Conservation (phyloP, 2,329 filamentous ascomycete species). For the Penicillium sp. region DNA sequence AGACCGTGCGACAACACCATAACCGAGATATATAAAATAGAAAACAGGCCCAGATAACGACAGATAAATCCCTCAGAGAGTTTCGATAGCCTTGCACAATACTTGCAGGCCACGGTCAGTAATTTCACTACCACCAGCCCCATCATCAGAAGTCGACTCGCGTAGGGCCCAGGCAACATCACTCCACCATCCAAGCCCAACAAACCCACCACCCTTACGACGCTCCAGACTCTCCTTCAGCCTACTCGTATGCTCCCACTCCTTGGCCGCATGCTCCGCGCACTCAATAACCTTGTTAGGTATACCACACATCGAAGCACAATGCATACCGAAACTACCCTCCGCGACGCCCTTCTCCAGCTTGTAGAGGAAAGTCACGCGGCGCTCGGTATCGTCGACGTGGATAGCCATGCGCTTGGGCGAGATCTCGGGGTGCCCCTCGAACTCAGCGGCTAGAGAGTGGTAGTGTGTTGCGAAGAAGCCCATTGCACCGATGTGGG, state of each 20-base stretch:
- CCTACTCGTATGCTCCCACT: constrained; percentile 93
- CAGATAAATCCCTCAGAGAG: constrained; percentile 33
- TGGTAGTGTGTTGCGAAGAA: constrained; percentile 99
- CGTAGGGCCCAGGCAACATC: constrained; percentile 78
- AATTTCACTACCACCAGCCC: constrained; percentile 49
- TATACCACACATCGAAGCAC: constrained; percentile 96
- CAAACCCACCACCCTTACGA: constrained; percentile 73
- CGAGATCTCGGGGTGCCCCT: constrained; percentile 80
- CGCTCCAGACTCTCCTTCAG: constrained; percentile 85
- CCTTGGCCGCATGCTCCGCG: constrained; percentile 81
- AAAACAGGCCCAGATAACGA: not conserved
- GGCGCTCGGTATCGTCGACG: constrained; percentile 77
- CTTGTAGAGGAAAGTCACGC: constrained; percentile 96
- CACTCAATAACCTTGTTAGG: constrained; percentile 75
- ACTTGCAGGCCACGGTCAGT: constrained; percentile 56
- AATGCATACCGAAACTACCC: constrained; percentile 98
- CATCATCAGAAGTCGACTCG: constrained; percentile 43
- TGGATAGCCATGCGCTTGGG: constrained; percentile 91
- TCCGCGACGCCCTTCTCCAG: constrained; percentile 91
- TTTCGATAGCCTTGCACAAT: constrained; percentile 56
- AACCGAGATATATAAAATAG: not conserved
- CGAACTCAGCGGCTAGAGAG: constrained; percentile 86
- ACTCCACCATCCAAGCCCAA: constrained; percentile 82
- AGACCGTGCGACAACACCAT: not conserved
- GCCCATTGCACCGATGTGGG: constrained; percentile 86